Base-by-base conservation (phyloP, 2,329 filamentous ascomycete genomes). In the Aspergillus cejpii region DNA sequence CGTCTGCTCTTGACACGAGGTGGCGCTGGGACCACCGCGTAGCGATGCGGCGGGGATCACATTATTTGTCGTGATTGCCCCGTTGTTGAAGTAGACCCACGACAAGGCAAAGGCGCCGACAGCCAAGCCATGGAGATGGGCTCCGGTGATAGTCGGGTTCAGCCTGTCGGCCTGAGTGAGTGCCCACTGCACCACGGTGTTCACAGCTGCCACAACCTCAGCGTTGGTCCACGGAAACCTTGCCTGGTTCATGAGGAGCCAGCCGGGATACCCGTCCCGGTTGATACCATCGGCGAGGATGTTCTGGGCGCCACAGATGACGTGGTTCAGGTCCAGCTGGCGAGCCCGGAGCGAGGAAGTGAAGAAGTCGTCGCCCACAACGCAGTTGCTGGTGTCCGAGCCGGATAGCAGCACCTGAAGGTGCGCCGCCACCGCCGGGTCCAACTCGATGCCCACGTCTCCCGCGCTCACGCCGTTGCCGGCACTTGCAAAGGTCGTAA, bases 401-500 rank as follows among this genome's bases (percentile, higher is more conserved):
- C 41, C 19, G n/a, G 41, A 38, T n/a, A 43, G 24, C 33, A 43
- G 26, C 34, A 23, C 17, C 26, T 43, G 41, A 19, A 43, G 33
- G 12, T 43, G 34, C 12, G 34, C 34, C 17, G 41, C 41, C 23
- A 43, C 41, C 14, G 10, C 27, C 24, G 41, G 19, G 26, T 43
- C 41, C n/a, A 43, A 17, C 17, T 31, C 17, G 34, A 43, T 43
- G 11, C 41, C 41, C 34, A 43, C 6, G 11, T 43, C 41, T 19
- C 41, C 41, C 17, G 24, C 34, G 10, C n/a, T 37, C 15, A 24
- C 34, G 3, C 41, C 34, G 17, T 43, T 38, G 2, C 12, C 21
- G 17, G 41, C 24, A 38, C 41, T 43, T 7, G 41, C 41, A 38
- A 37, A 43, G 34, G 34, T 38, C 23, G 23, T 43, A 31, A 38